Base-by-base conservation (phyloP, 1,284 basidiomycete species). In the Neolentinus lepideus region DNA sequence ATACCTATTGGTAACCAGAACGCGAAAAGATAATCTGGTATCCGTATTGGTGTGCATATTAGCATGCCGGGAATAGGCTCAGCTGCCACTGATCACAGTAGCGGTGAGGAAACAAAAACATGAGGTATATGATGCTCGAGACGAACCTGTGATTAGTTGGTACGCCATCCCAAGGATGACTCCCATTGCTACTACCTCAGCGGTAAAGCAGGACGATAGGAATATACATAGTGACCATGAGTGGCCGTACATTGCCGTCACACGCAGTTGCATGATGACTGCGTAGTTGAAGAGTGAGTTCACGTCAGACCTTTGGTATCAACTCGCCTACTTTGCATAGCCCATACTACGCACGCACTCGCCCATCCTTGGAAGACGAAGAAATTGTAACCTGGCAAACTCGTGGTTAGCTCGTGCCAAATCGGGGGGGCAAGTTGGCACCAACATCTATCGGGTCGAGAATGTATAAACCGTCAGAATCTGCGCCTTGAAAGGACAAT, bases 191-290 rank as follows among this genome's bases (percentile, higher is more conserved):
- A 57, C 47, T 2, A 65, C 57, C 55, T 67, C 62, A 38, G 46
- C 46, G 14, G 59, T 54, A 52, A 65, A 66, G 22, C 59, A 57
- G 21, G 56, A n/a, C 3, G 61, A 43, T 12, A 64, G 56, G 46
- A 57, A 43, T 16, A 47, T 22, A 33, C 59, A 54, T 22, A 66
- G 58, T 10, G 22, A 35, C 35, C 55, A 59, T 9, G 54, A 55
- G 26, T 59, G 58, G 19, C 43, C 55, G 52, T 62, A 65, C 51
- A 68, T 66, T 21, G 67, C 69, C 43, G 61, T 61, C 16, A 65
- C 64, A 48, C 69, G 64, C 50, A 64, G 62, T 2, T 67, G 43
- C 59, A 69, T 65, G 29, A 66, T 58, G 25, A 55, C 67, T 50
- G 47, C 47, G 47, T 26, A 8, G 3, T 10, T 50, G 24, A 25